Evolutionary conservation across 2,329 filamentous ascomycete genomes (phyloP).

Genomic region (Cytospora piceicola): DNA sequence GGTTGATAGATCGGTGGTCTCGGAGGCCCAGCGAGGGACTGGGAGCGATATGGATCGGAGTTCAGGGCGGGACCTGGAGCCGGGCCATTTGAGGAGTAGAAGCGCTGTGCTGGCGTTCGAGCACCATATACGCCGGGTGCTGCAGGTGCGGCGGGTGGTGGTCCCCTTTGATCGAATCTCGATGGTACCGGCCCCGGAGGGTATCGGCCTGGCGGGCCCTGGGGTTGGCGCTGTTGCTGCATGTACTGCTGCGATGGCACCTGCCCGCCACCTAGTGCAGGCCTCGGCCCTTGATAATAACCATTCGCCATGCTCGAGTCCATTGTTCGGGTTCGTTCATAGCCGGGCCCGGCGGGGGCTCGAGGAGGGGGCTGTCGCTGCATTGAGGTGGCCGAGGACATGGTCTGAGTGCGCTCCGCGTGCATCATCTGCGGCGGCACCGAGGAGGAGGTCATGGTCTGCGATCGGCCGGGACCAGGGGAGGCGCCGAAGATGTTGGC

Average conservation of each 20-base stretch:
- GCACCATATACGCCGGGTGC: conserved; percentile 50
- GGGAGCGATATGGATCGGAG: conserved; percentile 85
- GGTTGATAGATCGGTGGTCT: conserved; percentile 72
- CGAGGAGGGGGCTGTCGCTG: conserved; percentile 67
- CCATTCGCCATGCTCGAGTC: conserved; percentile 52
- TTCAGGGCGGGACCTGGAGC: conserved; percentile 74
- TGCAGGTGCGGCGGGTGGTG: conserved; percentile 41
- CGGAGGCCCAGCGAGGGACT: conserved; percentile 80
- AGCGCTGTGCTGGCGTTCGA: conserved; percentile 58
- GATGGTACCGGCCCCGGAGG: conserved; percentile 56
- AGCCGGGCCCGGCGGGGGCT: conserved; percentile 45
- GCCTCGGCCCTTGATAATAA: conserved; percentile 58
- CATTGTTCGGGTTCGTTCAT: conserved; percentile 48
- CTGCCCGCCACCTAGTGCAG: conserved; percentile 54
- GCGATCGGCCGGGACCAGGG: conserved; percentile 84
- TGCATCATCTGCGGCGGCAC: conserved; percentile 53
- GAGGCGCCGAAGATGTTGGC: conserved; percentile 92
- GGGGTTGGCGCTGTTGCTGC: conserved; percentile 49
- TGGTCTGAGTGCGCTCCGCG: conserved; percentile 77
- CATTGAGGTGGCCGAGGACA: conserved; percentile 64
- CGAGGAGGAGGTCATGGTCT: conserved; percentile 89
- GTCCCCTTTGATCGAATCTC: conserved; percentile 65
- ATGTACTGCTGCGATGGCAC: conserved; percentile 52
- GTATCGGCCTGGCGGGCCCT: conserved; percentile 45
- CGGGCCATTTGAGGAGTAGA: conserved; percentile 62